These are phyloP conservation scores for Leccinum incarnatum DNA, from an alignment of 768 basidiomycete species.

Conservation along the genomic window DNA sequence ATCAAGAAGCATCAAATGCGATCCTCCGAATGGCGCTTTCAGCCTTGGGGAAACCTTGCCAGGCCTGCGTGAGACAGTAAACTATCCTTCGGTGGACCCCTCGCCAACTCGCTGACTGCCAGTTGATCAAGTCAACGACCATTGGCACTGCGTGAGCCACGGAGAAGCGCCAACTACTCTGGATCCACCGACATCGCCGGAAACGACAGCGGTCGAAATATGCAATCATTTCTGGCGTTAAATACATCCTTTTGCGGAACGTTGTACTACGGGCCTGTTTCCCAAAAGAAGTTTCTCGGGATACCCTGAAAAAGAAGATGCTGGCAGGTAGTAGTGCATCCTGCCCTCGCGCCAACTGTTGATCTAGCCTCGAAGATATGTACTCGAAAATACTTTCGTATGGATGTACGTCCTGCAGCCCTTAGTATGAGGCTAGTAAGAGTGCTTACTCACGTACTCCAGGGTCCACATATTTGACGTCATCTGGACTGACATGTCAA, in stretches of 20 bases:
- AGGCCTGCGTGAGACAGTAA: not conserved
- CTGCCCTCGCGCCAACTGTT: not conserved
- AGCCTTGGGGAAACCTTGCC: not conserved
- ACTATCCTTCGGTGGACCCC: not conserved
- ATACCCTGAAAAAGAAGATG: not conserved
- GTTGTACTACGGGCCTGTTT: not conserved
- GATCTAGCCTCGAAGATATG: not conserved
- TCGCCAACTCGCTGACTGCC: not conserved
- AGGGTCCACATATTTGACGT: not conserved
- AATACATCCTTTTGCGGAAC: not conserved
- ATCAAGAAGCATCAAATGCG: not conserved
- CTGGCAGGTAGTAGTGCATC: not conserved
- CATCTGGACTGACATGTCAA: not conserved
- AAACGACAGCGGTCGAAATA: not conserved
- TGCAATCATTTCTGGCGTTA: not conserved
- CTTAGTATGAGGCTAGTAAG: not conserved
- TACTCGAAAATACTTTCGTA: not conserved
- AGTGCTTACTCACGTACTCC: not conserved
- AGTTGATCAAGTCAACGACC: not conserved
- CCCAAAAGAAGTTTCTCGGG: not conserved
- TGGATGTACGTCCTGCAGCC: not conserved
- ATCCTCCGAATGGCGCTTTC: not conserved
- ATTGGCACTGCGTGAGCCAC: not conserved
- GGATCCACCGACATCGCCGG: constrained; percentile 5
- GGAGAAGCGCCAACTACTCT: not conserved